These are phyloP conservation scores for Monosporascus sp. DNA, from an alignment of 2,329 filamentous ascomycete genomes.

Conservation along the genomic window DNA sequence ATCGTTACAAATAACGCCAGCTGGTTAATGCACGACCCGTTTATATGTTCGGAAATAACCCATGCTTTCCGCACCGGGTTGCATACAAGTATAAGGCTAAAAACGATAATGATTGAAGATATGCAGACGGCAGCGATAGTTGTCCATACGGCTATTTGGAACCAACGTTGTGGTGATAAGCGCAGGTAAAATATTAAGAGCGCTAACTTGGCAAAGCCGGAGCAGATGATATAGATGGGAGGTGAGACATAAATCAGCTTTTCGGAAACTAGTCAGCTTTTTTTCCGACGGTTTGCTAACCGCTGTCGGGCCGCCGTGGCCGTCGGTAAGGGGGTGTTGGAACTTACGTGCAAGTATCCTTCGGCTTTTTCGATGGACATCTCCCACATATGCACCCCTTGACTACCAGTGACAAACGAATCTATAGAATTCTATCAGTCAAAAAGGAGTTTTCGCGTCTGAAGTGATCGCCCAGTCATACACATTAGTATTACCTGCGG, in stretches of 20 bases:
- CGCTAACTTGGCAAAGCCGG: slow-evolving; percentile 19
- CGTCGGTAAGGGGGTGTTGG: too few species aligned
- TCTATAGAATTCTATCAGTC: neutral
- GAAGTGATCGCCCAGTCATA: neutral
- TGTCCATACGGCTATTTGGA: slow-evolving; percentile 9
- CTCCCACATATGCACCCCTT: slow-evolving; percentile 5
- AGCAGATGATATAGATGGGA: slow-evolving; percentile 12
- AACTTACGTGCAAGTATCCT: neutral
- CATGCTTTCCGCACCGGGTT: slow-evolving; percentile 16
- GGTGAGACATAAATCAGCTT: slow-evolving; percentile 4
- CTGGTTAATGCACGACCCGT: slow-evolving; percentile 29
- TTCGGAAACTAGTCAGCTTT: neutral
- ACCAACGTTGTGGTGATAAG: slow-evolving; percentile 15
- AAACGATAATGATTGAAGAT: neutral
- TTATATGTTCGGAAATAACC: slow-evolving; percentile 13
- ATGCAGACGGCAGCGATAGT: slow-evolving; percentile 11
- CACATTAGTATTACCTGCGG: neutral
- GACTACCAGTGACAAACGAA: neutral
- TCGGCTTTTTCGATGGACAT: neutral
- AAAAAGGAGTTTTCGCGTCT: neutral
- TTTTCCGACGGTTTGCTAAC: neutral
- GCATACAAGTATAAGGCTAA: slow-evolving; percentile 17
- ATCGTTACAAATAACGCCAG: slow-evolving; percentile 36
- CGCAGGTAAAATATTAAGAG: slow-evolving; percentile 19
- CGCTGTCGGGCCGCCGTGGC: neutral